These are phyloP conservation scores for Porogramme epimiltina DNA, from an alignment of 1,284 basidiomycete genomes.

Conservation along the genomic window DNA sequence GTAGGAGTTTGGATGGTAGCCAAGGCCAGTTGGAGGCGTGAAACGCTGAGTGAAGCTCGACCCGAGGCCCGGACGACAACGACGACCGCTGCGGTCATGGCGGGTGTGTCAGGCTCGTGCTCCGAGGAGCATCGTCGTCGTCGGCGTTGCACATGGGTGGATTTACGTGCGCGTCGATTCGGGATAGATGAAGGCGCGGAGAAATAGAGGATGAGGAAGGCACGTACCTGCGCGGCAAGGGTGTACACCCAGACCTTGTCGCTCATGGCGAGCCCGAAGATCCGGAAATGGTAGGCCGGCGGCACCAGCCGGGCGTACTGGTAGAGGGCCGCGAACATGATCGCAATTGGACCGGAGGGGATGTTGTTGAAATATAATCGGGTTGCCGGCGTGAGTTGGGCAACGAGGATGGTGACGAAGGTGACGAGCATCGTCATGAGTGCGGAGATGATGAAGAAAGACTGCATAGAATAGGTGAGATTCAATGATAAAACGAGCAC, in stretches of 20 bases:
- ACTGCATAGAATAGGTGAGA: conserved; percentile 45
- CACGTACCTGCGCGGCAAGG: conserved; percentile 63
- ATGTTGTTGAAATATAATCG: conserved; percentile 64
- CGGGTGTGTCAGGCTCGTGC: no score
- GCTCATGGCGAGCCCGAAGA: conserved; percentile 74
- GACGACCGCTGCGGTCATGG: no score
- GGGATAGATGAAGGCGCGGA: no score
- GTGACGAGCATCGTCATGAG: conserved; percentile 70
- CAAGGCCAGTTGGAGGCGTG: no score
- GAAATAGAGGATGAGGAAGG: neutral
- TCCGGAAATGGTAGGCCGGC: conserved; percentile 69
- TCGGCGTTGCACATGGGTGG: no score
- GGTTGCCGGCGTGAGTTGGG: conserved; percentile 58
- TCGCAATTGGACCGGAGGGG: conserved; percentile 72
- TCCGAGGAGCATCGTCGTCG: no score
- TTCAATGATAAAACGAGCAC: no score
- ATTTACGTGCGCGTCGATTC: no score
- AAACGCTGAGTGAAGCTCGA: no score
- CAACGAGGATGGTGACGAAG: conserved; percentile 50
- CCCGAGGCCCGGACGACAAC: no score
- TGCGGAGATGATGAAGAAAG: conserved; percentile 70
- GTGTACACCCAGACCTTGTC: conserved; percentile 78
- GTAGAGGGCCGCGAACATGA: conserved; percentile 78
- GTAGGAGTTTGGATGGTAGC: no score
- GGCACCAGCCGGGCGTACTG: conserved; percentile 82